These are phyloP conservation scores for Microcyclospora tardicrescens DNA, from an alignment of 2,329 filamentous ascomycete species.

Conservation along the genomic window DNA sequence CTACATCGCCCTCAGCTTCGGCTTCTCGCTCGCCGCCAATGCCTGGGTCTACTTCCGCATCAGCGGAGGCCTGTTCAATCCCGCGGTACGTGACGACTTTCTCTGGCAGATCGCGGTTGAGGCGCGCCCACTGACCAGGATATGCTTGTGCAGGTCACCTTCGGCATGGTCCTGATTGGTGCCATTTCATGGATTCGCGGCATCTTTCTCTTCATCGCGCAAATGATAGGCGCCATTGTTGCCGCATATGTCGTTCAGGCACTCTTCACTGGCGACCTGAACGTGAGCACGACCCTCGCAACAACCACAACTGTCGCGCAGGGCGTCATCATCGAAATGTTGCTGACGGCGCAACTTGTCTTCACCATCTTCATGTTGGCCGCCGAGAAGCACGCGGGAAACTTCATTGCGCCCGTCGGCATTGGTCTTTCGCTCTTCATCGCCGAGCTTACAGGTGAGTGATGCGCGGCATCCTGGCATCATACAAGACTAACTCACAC, in stretches of 20 bases:
- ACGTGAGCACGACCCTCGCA: conserved; percentile 44
- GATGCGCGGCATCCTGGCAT: too few relatives aligned
- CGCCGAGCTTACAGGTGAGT: conserved; percentile 36
- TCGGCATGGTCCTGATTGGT: conserved; percentile 47
- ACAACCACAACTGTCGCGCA: conserved; percentile 40
- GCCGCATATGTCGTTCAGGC: conserved; percentile 45
- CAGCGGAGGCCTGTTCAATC: conserved; percentile 20
- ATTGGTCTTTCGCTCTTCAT: conserved; percentile 62
- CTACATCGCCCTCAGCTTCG: conserved; percentile 24
- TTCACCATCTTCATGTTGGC: conserved; percentile 57
- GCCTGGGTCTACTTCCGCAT: conserved; percentile 24
- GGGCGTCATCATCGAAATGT: conserved; percentile 55
- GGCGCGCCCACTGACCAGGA: not conserved
- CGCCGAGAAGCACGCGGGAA: conserved; percentile 56
- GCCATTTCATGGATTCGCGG: conserved; percentile 42
- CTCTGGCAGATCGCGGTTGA: not conserved
- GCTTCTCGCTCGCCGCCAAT: conserved; percentile 25
- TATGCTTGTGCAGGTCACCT: conserved; percentile 33
- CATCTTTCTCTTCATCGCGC: conserved; percentile 40
- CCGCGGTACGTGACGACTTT: conserved; percentile 9
- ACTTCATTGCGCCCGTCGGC: conserved; percentile 56
- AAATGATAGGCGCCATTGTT: conserved; percentile 46
- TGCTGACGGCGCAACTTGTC: conserved; percentile 50
- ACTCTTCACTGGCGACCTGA: conserved; percentile 45
- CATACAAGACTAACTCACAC: too few relatives aligned